These are phyloP conservation scores for Wickerhamomyces mucosus DNA, from an alignment of 805 yeast genomes.

Conservation along the genomic window DNA sequence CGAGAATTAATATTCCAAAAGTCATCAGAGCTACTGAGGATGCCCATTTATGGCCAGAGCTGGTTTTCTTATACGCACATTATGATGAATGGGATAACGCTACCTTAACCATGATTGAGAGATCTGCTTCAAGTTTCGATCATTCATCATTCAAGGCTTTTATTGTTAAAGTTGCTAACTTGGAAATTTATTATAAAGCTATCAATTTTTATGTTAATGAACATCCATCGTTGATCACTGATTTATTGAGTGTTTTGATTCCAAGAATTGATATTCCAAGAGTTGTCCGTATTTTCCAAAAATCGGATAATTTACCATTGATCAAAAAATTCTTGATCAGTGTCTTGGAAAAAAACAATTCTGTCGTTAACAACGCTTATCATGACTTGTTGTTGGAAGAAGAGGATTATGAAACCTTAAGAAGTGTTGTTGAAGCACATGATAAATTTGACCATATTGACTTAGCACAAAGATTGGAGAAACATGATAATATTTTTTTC, in stretches of 20 bases:
- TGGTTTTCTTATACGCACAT: constrained; percentile 92
- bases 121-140: constrained; percentile 85
- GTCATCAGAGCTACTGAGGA: constrained; percentile 88
- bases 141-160: constrained; percentile 92
- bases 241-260: constrained; percentile 71
- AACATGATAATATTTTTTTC: constrained; percentile 84
- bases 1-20: constrained; percentile 95
- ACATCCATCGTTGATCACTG: constrained; percentile 86
- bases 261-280: constrained; percentile 91
- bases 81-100: constrained; percentile 99
- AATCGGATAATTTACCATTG: constrained; percentile 92
- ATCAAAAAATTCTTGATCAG: constrained; percentile 91
- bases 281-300: constrained; percentile 88
- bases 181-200: constrained; percentile 96
- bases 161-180: constrained; percentile 86
- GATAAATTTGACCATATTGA: constrained; percentile 91
- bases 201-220: constrained; percentile 88
- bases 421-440: constrained; percentile 77
- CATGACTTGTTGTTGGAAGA: constrained; percentile 94
- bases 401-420: constrained; percentile 86
- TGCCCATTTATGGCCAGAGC: constrained; percentile 94
- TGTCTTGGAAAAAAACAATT: constrained; percentile 81
- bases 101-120: constrained; percentile 92
- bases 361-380: constrained; percentile 89
- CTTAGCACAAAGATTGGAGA: constrained; percentile 86